Evolutionary conservation across 768 basidiomycete genomes (phyloP).

Genomic region (Rhizopogon roseolus): DNA sequence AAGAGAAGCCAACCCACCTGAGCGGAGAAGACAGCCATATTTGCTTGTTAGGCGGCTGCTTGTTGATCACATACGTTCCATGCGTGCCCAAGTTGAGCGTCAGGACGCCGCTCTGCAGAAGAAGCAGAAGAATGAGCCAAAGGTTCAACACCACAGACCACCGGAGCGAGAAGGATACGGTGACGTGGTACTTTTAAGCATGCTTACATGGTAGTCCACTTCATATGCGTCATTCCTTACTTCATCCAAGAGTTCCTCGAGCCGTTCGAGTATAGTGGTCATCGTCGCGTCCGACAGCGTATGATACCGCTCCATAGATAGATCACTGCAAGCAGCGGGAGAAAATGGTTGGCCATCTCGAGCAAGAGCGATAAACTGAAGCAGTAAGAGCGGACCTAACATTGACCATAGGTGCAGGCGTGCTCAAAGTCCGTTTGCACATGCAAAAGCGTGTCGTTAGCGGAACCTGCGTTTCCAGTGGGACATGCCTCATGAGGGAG

Average conservation of each 20-base stretch:
- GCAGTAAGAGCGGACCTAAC: constrained; percentile 38
- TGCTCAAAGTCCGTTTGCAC: constrained; percentile 29
- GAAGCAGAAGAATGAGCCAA: not conserved
- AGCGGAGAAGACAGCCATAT: constrained; percentile 92
- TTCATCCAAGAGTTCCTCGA: constrained; percentile 70
- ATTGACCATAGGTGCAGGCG: constrained; percentile 54
- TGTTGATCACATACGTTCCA: constrained; percentile 94
- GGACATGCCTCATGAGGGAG: not conserved
- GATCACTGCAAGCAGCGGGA: constrained; percentile 26
- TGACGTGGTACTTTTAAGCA: not conserved
- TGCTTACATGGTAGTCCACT: constrained; percentile 82
- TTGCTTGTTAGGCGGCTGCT: constrained; percentile 96
- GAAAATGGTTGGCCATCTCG: not conserved
- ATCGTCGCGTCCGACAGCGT: constrained; percentile 70
- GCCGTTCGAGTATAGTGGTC: constrained; percentile 65
- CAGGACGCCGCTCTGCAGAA: constrained; percentile 77
- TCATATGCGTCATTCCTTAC: constrained; percentile 56
- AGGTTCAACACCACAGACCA: not conserved
- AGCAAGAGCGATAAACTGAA: not conserved
- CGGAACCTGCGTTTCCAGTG: not conserved
- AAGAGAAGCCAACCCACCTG: constrained; percentile 45
- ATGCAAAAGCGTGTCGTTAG: constrained; percentile 1
- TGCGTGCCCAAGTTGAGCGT: constrained; percentile 71
- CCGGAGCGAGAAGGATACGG: not conserved
- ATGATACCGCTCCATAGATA: constrained; percentile 70